Evolutionary conservation across 192 early-diverging fungal genomes (phyloP), one percentile per base, ranked within the genome.

Genomic region (Chytriomyces sp.): DNA sequence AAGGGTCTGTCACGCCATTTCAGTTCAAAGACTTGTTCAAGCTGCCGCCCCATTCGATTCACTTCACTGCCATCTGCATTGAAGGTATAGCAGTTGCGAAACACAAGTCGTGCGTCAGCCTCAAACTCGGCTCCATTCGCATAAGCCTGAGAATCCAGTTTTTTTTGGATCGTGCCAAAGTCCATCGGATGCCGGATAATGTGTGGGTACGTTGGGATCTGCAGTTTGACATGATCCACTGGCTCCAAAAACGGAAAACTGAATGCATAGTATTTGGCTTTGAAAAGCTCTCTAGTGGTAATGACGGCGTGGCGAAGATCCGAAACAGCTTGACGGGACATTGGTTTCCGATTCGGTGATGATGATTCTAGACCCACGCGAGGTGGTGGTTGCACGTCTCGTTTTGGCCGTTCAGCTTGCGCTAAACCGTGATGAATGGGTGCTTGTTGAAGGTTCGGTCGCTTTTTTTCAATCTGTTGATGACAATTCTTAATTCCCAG

Each of bases 131-230:
- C 86, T 6, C 87, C 80, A 43, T 77, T 78, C 16, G 76, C 61
- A 77, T 97, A 97, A 20, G 16, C 13, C 18, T 85, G 81, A 2
- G 87, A 88, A 50, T 94, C 91, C 6, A 95, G 82, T 81, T 91
- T 91, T 63, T 81, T 79, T 75, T 85, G 83, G 11, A 97, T 91
- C 0, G 95, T 97, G 28, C 87, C 84, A 49, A 97, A 77, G 77
- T 97, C 95, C 93, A 97, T 97, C 8, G 95, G 95, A 67, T 92
- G 73, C 69, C 93, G 95, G 83, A 97, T 87, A 28, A 98, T 87
- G 5, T 82, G 83, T 35, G 89, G 88, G 84, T 99, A 99, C 68
- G 91, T 89, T 13, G 96, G 97, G 59, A 98, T 94, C 66, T 88
- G 87, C 69, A 97, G 86, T 3, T 87, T 88, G 20, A 94, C 88